Conservation (phyloP, 2,329 filamentous ascomycete species). For the Coleophoma crateriformis region DNA sequence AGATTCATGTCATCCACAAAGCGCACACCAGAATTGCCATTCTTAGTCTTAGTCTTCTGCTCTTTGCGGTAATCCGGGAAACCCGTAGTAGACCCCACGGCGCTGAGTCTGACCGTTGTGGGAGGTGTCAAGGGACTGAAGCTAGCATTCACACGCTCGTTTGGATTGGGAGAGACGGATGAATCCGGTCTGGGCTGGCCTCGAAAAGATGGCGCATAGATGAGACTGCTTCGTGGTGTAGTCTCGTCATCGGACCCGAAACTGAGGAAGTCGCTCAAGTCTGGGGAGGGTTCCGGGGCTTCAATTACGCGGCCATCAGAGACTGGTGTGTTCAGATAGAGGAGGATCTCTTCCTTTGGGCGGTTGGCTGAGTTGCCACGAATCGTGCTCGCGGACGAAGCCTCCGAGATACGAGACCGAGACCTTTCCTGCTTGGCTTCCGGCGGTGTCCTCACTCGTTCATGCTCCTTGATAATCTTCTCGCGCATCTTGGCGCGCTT, state of each 20-base stretch:
- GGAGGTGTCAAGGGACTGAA: constrained; percentile 14
- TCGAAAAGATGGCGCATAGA: constrained; percentile 7
- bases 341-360: constrained; percentile 15
- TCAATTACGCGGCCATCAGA: constrained; percentile 12
- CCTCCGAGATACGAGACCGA: constrained; percentile 9
- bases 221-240: constrained; percentile 14
- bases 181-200: constrained; percentile 12
- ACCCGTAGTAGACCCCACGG: constrained; percentile 13
- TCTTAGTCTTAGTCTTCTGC: constrained; percentile 4
- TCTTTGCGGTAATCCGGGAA: constrained; percentile 2
- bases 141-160: constrained; percentile 1
- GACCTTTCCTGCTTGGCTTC: background rate
- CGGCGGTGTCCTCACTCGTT: constrained; percentile 18
- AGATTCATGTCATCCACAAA: constrained; percentile 12
- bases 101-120: constrained; percentile 15
- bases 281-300: constrained; percentile 22
- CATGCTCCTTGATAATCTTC: constrained; percentile 28
- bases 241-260: constrained; percentile 22
- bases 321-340: constrained; percentile 21
- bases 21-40: constrained; percentile 9
- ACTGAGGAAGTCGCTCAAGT: constrained; percentile 21
- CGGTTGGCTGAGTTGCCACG: constrained; percentile 3
- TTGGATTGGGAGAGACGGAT: constrained; percentile 2
- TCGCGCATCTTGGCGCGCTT: constrained; percentile 40
- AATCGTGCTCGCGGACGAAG: constrained; percentile 12